Conservation (phyloP, 805 yeast species). For the Ogataea henricii region DNA sequence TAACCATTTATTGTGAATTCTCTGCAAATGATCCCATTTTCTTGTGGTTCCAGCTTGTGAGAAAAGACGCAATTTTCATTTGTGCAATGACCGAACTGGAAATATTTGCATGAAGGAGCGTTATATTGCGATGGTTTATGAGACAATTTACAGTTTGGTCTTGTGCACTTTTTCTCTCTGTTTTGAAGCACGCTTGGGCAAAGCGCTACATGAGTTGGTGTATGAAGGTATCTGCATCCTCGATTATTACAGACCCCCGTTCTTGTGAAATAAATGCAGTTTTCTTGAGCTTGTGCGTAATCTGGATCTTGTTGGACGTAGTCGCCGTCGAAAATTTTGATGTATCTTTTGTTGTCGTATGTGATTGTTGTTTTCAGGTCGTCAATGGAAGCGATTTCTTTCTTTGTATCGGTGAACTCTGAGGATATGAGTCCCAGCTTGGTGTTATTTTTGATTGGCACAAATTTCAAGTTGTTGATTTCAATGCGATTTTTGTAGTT, state of each 20-base stretch:
- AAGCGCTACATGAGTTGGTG: slow-evolving; percentile 49
- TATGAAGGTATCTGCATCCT: slow-evolving; percentile 57
- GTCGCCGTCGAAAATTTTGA: slow-evolving; percentile 28
- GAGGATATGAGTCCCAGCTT: slow-evolving; percentile 42
- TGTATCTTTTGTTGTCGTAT: slow-evolving; percentile 21
- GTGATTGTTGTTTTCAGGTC: slow-evolving; percentile 21
- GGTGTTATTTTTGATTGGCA: slow-evolving; percentile 42
- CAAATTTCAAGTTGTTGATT: slow-evolving; percentile 46
- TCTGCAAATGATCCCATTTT: slow-evolving; percentile 51
- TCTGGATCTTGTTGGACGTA: slow-evolving; percentile 21
- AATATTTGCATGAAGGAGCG: slow-evolving; percentile 59
- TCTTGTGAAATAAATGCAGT: slow-evolving; percentile 36
- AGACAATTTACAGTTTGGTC: slow-evolving; percentile 51
- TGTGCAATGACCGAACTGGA: slow-evolving; percentile 47
- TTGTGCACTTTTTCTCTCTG: slow-evolving; percentile 46
- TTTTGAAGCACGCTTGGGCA: slow-evolving; percentile 49
- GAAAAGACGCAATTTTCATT: slow-evolving; percentile 52
- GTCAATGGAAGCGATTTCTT: slow-evolving; percentile 19
- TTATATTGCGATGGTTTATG: slow-evolving; percentile 63
- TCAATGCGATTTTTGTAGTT: slow-evolving; percentile 48
- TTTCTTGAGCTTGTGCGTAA: slow-evolving; percentile 8
- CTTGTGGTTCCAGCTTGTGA: slow-evolving; percentile 44
- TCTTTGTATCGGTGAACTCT: slow-evolving; percentile 15
- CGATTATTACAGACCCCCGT: slow-evolving; percentile 53
- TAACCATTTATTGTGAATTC: slow-evolving; percentile 70